Evolutionary conservation across 345 rosid genomes (phyloP), one percentile per base, ranked within the genome.

Genomic region (Aquilaria yunnanensis): DNA sequence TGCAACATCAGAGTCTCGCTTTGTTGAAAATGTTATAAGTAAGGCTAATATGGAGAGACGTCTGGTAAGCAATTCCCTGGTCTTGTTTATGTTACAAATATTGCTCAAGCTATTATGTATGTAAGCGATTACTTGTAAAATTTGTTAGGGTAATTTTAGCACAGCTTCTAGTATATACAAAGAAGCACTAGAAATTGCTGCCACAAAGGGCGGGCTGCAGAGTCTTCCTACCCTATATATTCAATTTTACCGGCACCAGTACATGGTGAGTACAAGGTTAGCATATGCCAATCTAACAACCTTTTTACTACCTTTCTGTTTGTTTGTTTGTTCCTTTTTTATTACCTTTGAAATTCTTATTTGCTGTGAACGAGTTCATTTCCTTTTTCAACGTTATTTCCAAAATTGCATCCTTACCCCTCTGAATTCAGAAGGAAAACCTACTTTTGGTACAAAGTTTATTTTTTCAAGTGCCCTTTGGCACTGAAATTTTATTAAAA

Each of bases 11-110:
- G 91, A 83, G 76, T 58, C 72, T 10, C 72, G 75, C 70, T 87
- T 82, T 59, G 77, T 87, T 53, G 91, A 83, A 69, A 70, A 55
- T 70, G 78, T 80, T 32, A 68, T 76, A 46, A 78, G 70, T 58
- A 87, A 81, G 81, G 96, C 98, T 73, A 92, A 87, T 83, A 85
- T 92, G 96, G 98, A 92, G 77, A 92, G 73, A 61, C 89, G 98
- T 16, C 62, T 81, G 85, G 98, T 92, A 72, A 57, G 80, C 56
- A 56, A 61, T 62, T 33, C 54, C 32, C 51, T 68, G 46, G 29
- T 23, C 43, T 37, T 37, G 43, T 37, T 37, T 37, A 37, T 37
- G 8, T 5, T 37, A 3, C 5, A 37, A 5, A 37, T 9, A 37
- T 37, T 5, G 43, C 43, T 9, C 14, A 49, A 57, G 55, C 60